Evolutionary conservation across 2,329 filamentous ascomycete species (phyloP), one percentile per base, ranked within the genome.

Genomic region (Fusarium dimerum): DNA sequence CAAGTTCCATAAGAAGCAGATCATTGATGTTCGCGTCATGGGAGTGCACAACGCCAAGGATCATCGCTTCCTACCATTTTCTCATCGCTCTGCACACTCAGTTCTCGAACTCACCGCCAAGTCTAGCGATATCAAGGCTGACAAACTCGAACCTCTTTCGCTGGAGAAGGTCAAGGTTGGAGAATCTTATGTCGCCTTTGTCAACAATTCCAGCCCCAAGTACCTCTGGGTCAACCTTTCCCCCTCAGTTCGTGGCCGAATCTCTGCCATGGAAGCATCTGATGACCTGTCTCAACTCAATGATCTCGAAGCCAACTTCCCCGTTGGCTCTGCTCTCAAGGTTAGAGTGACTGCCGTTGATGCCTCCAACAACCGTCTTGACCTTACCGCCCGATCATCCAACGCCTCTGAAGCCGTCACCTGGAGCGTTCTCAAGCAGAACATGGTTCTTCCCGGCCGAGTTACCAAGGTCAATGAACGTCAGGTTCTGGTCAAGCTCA

Each of bases 181-280:
- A 16, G 86, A 88, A 16, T 83, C 81, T 2, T 85, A 89, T 71
- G 72, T 95, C 46, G 92, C 88, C 1, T 97, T 93, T 66, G 84
- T 99, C 68, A 99, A 97, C 78, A 97, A 97, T 67, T 79, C 93
- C 55, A 83, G 83, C 18, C 81, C 89, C 29, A 86, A 90, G 59
- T 89, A 83, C 66, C 79, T 96, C 18, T 97, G 94, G 93, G 88
- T 95, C 43, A 97, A 92, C 66, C 74, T 99, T 18, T 91, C 92
- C 2, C 92, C 94, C 7, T 90, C 88, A 47, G 86, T 99, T 15
- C 87, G 92, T 53, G 94, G 94, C 50, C 85, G 92, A 46, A 84
- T 99, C 50, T 85, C 85, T 48, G 82, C 88, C 56, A 85, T 94
- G 70, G 92, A 97, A 66, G 84, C 94, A 9, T 92, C 91, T 0